Evolutionary conservation across 208 protist species (phyloP), one percentile per base, ranked within the genome.

Genomic region (Trypanosoma conorhini): DNA sequence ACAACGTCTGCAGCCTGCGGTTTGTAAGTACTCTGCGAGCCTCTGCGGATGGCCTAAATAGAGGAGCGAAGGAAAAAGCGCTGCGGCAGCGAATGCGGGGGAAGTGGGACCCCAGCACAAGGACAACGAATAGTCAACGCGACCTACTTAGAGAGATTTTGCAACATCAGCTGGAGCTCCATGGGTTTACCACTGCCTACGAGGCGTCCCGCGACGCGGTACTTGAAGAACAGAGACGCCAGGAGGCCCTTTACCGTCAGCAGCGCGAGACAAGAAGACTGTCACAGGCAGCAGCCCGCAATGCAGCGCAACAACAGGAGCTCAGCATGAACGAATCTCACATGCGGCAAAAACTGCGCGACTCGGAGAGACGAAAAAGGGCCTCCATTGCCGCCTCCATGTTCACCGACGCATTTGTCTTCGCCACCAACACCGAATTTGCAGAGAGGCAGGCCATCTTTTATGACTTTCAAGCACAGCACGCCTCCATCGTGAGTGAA

Each of bases 401-500:
- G 24, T 54, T 38, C 12, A 22, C 63, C 15, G 19, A 35, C 12
- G 22, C 19, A 12, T 22, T 71, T 13, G 52, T 65, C 26, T 28
- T 70, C 0, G 12, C 63, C 50, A 22, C 62, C 17, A 72, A 80
- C 60, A 51, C 52, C 0, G 81, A 86, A 65, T 86, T 81, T 58
- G 30, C 52, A 33, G 40, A 42, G 26, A 64, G 81, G 38, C 48
- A 66, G 15, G 26, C 35, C 10, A 73, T 87, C 46, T 87, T 80
- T 69, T 62, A 74, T 22, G 64, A 68, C 21, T 50, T 33, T 24
- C 19, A 77, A 21, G 31, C 24, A 13, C 69, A 73, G 35, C 67
- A 69, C 54, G 52, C 30, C 17, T 56, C 19, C 0, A 59, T 86
- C 52, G 31, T 65, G 13, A 38, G 65, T n/a, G 15, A 33, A 0